Conservation (phyloP, 169 alveolate species). For the Plasmodium relictum region DNA sequence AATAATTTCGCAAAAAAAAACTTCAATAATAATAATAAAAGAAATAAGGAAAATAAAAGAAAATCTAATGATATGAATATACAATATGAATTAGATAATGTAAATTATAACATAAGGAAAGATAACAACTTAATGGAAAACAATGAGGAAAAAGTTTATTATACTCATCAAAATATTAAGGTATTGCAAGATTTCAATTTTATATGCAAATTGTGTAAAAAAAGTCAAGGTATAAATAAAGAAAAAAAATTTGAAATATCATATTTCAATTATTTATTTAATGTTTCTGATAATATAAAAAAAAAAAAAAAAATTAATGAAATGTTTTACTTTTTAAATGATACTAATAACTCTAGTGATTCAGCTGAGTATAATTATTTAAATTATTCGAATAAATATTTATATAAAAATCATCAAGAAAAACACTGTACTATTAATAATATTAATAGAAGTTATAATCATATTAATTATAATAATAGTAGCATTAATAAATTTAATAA, state of each 20-base stretch:
- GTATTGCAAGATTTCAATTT: slow-evolving; percentile 2
- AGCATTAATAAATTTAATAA: not conserved
- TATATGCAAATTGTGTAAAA: slow-evolving; percentile 53
- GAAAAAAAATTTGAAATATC: not conserved
- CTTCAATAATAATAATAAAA: not conserved
- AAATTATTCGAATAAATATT: not conserved
- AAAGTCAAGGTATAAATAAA: slow-evolving; percentile 8
- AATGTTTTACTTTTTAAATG: not conserved
- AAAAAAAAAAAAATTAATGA: slow-evolving; percentile 1
- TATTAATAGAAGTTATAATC: not conserved
- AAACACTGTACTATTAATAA: not conserved
- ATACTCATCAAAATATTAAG: slow-evolving; percentile 20
- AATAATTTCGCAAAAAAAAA: not conserved
- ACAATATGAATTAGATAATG: not conserved
- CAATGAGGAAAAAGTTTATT: slow-evolving; percentile 25
- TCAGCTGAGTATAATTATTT: slow-evolving; percentile 44
- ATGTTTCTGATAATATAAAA: not conserved
- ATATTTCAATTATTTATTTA: slow-evolving; percentile 32
- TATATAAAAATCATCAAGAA: not conserved
- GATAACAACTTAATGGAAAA: not conserved
- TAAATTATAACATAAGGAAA: slow-evolving; percentile 6
- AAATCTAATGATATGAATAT: not conserved
- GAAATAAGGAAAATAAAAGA: not conserved
- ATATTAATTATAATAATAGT: not conserved
- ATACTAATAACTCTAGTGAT: slow-evolving; percentile 14